Evolutionary conservation across 495 filamentous ascomycete genomes (phyloP).

Genomic region (Paragyromitra xinjiangensis): DNA sequence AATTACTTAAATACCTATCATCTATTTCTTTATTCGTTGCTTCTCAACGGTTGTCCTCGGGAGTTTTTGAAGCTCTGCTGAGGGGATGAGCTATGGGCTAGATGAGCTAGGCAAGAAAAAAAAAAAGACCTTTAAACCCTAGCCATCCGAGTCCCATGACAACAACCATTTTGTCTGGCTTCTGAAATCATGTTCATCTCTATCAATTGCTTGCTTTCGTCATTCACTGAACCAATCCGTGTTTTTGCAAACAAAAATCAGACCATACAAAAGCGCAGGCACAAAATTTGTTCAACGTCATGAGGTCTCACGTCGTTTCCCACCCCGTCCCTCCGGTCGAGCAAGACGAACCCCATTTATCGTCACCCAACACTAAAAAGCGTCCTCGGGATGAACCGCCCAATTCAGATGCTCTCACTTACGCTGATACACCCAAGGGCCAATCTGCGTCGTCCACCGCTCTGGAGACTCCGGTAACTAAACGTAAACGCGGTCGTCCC

Average conservation of each 20-base stretch:
- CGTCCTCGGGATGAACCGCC: slow-evolving; percentile 43
- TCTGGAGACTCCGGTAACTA: slow-evolving; percentile 40
- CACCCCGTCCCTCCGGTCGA: slow-evolving; percentile 38
- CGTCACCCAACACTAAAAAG: slow-evolving; percentile 41
- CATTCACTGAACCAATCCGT: slow-evolving; percentile 42
- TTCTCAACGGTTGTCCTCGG: slow-evolving; percentile 27
- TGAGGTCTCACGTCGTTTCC: slow-evolving; percentile 47
- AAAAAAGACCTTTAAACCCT: slow-evolving; percentile 27
- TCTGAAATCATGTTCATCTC: slow-evolving; percentile 20
- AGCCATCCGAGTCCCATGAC: slow-evolving; percentile 28
- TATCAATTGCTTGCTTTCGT: slow-evolving; percentile 27
- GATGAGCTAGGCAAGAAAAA: slow-evolving; percentile 30
- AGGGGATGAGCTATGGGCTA: slow-evolving; percentile 27
- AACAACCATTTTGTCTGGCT: slow-evolving; percentile 34
- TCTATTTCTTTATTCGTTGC: slow-evolving; percentile 41
- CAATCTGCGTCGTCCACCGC: slow-evolving; percentile 32
- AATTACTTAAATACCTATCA: slow-evolving; percentile 22
- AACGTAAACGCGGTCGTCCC: slow-evolving; percentile 54
- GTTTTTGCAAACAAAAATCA: slow-evolving; percentile 25
- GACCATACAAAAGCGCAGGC: slow-evolving; percentile 48
- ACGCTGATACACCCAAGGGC: slow-evolving; percentile 16
- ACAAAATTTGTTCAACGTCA: slow-evolving; percentile 41
- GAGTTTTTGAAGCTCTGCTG: not conserved
- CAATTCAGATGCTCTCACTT: slow-evolving; percentile 28
- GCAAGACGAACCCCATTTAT: slow-evolving; percentile 21